Percentiles rank a stretch among this genome's conserved stretches.
Evolutionary conservation across 129 eudicot genomes (phyloP).

Genomic region (Lactuca sativa): DNA sequence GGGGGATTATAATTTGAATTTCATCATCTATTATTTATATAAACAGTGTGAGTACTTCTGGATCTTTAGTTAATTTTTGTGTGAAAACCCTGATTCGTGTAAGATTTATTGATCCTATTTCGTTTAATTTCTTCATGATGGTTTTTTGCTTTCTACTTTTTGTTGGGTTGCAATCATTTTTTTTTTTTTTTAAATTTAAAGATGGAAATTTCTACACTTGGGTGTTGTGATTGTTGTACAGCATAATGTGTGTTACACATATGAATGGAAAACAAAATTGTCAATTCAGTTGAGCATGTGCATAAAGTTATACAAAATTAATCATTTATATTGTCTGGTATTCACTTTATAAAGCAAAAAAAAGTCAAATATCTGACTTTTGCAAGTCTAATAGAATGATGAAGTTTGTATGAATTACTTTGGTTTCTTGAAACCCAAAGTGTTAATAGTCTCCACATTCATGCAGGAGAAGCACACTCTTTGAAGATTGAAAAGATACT

Average conservation of each 20-base stretch:
- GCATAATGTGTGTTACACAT: slow-evolving; percentile 14
- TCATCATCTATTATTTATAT: background rate
- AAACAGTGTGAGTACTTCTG: background rate
- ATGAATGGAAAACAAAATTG: slow-evolving; percentile 21
- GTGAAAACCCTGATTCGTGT: background rate
- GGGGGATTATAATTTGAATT: no score
- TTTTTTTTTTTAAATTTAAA: background rate
- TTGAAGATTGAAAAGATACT: slow-evolving; percentile 87
- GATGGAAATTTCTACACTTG: background rate
- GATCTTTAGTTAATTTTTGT: background rate
- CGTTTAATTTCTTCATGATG: background rate
- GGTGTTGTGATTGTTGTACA: slow-evolving; percentile 25
- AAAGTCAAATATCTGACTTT: slow-evolving; percentile 16
- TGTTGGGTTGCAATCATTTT: background rate
- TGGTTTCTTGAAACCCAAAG: background rate
- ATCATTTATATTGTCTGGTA: slow-evolving; percentile 25
- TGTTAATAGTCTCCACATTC: background rate
- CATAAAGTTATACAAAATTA: slow-evolving; percentile 20
- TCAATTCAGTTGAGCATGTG: slow-evolving; percentile 29
- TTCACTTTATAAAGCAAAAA: slow-evolving; percentile 15
- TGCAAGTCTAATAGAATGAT: slow-evolving; percentile 4
- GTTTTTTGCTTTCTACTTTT: slow-evolving; percentile 6
- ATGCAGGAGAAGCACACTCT: slow-evolving; percentile 95
- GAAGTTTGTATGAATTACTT: slow-evolving; percentile 9
- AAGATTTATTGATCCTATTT: background rate